Evolutionary conservation across 2,329 filamentous ascomycete genomes (phyloP).

Genomic region (Fonsecaea pugnacius): DNA sequence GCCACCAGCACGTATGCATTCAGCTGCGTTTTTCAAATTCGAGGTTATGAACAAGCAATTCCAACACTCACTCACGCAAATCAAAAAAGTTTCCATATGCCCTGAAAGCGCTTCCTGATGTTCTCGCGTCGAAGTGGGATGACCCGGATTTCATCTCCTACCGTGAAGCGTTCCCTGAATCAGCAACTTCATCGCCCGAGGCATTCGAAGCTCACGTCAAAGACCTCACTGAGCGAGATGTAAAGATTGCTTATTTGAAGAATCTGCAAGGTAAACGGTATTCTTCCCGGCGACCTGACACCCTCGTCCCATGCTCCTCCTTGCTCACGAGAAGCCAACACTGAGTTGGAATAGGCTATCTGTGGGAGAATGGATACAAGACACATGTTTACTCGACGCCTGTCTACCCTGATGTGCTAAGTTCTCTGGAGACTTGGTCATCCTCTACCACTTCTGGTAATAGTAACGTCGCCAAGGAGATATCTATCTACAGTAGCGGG

Average conservation of each 20-base stretch:
- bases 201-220: constrained; percentile 30
- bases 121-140: constrained; percentile 28
- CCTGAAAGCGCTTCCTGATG: constrained; percentile 30
- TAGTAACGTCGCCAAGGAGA: neutral
- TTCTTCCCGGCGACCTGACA: neutral
- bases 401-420: constrained; percentile 29
- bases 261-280: constrained; percentile 30
- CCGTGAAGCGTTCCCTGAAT: constrained; percentile 29
- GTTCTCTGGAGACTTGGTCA: constrained; percentile 21
- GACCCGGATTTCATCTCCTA: constrained; percentile 28
- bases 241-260: constrained; percentile 35
- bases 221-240: constrained; percentile 31
- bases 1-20: neutral
- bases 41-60: neutral
- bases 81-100: constrained; percentile 33
- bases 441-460: neutral
- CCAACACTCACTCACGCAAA: constrained; percentile 3
- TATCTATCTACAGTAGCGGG: constrained; percentile 35
- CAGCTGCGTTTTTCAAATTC: neutral
- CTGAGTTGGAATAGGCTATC: constrained; percentile 25
- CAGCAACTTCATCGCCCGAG: constrained; percentile 24
- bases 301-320: neutral
- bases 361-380: constrained; percentile 34
- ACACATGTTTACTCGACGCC: constrained; percentile 30
- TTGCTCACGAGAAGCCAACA: neutral